Evolutionary conservation across 768 basidiomycete genomes (phyloP), one percentile per base, ranked within the genome.

Genomic region (Stropharia rugosoannulata): DNA sequence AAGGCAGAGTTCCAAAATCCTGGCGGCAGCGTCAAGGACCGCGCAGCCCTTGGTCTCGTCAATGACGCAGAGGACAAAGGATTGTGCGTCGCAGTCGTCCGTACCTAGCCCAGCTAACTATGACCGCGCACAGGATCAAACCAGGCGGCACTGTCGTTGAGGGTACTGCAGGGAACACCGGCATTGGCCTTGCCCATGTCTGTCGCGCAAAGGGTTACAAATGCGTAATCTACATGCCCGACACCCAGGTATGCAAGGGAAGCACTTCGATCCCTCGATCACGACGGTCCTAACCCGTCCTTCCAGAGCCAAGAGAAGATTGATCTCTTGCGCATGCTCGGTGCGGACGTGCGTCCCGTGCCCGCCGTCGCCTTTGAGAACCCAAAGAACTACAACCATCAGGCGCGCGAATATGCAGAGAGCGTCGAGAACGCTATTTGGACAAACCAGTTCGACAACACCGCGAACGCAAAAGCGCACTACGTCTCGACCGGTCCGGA

Each of bases 1-100:
- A 98, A 99, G 69, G 93, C 97, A 16, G 97, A 99, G 73, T 95
- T 97, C 67, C 95, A 97, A 75, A 98, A 98, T 66, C 97, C 97
- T 0, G 97, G 97, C 5, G 96, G 96, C 39, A 95, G 92, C 59
- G 93, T 99, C 62, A 99, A 99, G 73, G 97, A 99, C 68, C 86
- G 97, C 45, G 97, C 97, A 38, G 97, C 96, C 1, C 80, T 97
- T 13, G 94, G 92, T 29, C 80, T 99, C 49, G 74, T 99, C 46
- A 76, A 76, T 50, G 88, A 95, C 67, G 96, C 96, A 3, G 96
- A 98, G 73, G 78, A 85, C 64, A 80, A 81, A 62, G 95, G 95
- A 59, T 70, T 76, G 93, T 90, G 62, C 68, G 87, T 80, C 10
- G 9, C 5, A 19, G 16, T 22, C 29, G 27, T 53, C 56, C 16